Conservation (phyloP, 306 rosid genomes). For the Glycine soja region DNA sequence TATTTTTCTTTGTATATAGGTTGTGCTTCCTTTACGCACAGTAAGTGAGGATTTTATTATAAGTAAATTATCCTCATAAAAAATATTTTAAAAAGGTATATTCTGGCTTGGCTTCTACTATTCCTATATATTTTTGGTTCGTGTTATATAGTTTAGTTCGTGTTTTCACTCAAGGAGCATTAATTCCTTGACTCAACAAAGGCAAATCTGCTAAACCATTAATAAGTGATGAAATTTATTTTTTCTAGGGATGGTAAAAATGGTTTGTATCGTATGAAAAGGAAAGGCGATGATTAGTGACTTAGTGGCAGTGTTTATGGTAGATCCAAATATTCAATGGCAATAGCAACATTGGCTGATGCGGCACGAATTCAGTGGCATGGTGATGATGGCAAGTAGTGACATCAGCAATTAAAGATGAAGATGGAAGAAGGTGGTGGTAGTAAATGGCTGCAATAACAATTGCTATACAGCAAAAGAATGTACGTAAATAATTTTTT, state of each 20-base stretch:
- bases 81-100: neutral
- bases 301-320: neutral
- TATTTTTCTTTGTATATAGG: neutral
- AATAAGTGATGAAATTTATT: too few relatives aligned
- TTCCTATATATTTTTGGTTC: too few relatives aligned
- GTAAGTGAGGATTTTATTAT: too few relatives aligned
- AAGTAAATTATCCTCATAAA: neutral
- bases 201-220: too few relatives aligned
- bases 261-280: too few relatives aligned
- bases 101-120: too few relatives aligned
- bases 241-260: too few relatives aligned
- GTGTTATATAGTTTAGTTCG: too few relatives aligned
- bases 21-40: too few relatives aligned
- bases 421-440: neutral
- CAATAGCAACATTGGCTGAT: neutral
- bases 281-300: too few relatives aligned
- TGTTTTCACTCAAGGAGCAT: too few relatives aligned
- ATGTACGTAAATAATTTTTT: neutral
- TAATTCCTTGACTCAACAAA: too few relatives aligned
- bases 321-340: neutral
- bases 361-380: neutral
- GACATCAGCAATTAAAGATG: neutral
- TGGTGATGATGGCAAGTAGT: neutral
- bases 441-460: neutral
- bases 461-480: neutral